These are phyloP conservation scores for Drechslerella dactyloides DNA, from an alignment of 2,329 filamentous ascomycete genomes.

Conservation along the genomic window DNA sequence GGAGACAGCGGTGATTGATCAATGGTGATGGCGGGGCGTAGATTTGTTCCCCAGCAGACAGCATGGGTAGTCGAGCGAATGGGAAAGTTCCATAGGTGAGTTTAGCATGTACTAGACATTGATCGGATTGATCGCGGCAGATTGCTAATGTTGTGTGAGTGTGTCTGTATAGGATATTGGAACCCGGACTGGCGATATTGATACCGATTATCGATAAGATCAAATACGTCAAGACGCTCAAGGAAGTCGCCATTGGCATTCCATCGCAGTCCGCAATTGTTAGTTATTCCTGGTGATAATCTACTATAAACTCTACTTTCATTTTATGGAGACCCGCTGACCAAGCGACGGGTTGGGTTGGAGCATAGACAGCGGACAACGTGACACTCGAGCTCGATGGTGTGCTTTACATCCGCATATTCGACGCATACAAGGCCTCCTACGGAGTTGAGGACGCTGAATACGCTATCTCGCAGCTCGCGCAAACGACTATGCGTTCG, in stretches of 20 bases:
- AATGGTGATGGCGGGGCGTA: slow-evolving; percentile 17
- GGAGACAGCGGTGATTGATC: not conserved
- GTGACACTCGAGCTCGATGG: slow-evolving; percentile 96
- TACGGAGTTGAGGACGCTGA: slow-evolving; percentile 98
- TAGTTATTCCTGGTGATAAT: slow-evolving; percentile 15
- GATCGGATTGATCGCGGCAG: too few relatives aligned
- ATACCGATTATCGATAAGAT: slow-evolving; percentile 93
- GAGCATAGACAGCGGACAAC: slow-evolving; percentile 78
- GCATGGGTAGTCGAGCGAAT: slow-evolving; percentile 99
- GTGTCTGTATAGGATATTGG: slow-evolving; percentile 66
- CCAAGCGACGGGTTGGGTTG: not conserved
- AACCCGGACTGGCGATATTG: slow-evolving; percentile 87
- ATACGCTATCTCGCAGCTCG: slow-evolving; percentile 96
- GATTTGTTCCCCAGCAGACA: slow-evolving; percentile 97
- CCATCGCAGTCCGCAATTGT: slow-evolving; percentile 91
- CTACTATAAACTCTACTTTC: too few relatives aligned
- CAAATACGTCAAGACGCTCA: slow-evolving; percentile 95
- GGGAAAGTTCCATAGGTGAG: slow-evolving; percentile 83
- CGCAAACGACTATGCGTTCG: slow-evolving; percentile 97
- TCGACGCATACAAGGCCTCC: slow-evolving; percentile 98
- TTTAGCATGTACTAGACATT: too few relatives aligned
- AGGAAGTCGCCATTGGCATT: slow-evolving; percentile 95
- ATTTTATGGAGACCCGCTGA: too few relatives aligned
- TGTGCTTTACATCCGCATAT: slow-evolving; percentile 91
- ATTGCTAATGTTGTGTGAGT: not conserved